These are phyloP conservation scores for Stephanodiscus minutulus DNA, from an alignment of 108 stramenopile genomes.

Conservation along the genomic window DNA sequence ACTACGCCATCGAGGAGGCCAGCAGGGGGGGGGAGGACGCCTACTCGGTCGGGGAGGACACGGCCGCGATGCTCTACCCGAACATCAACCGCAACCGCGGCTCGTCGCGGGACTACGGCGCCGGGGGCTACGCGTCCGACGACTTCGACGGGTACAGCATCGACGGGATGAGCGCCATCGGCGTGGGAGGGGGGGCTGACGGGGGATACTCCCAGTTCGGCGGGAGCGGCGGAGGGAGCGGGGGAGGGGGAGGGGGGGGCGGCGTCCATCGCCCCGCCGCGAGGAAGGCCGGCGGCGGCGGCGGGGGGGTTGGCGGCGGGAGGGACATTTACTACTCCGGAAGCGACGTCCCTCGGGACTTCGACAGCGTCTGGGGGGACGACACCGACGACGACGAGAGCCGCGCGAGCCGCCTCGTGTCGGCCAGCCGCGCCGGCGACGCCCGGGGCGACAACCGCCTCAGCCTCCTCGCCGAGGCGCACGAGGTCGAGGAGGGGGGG, in stretches of 20 bases:
- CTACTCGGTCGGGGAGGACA: constrained; percentile 46
- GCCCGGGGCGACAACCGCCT: constrained; percentile 12
- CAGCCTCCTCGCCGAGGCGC: constrained; percentile 30
- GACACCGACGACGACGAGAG: constrained; percentile 14
- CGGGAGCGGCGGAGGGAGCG: constrained; percentile 1
- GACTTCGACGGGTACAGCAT: constrained; percentile 49
- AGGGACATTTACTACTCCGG: constrained; percentile 23
- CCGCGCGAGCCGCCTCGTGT: not conserved
- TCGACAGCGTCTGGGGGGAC: constrained; percentile 45
- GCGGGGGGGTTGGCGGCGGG: not conserved
- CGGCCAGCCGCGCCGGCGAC: no score
- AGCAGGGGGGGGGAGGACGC: not conserved
- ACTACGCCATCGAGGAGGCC: no score
- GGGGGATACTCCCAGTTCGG: constrained; percentile 2
- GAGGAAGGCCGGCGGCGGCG: not conserved
- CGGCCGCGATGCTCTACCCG: constrained; percentile 38
- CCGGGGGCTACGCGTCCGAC: constrained; percentile 5
- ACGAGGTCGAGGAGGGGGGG: constrained; percentile 10
- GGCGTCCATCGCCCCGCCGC: not conserved
- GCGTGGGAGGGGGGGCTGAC: constrained; percentile 9
- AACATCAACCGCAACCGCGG: constrained; percentile 28
- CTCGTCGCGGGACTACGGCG: constrained; percentile 22
- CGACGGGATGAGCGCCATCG: constrained; percentile 41
- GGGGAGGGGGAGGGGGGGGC: not conserved
- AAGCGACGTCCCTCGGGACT: constrained; percentile 31